phyloP scores from a whole-genome alignment of 2,329 filamentous ascomycete genomes.

The Arthroderma uncinatum region DNA sequence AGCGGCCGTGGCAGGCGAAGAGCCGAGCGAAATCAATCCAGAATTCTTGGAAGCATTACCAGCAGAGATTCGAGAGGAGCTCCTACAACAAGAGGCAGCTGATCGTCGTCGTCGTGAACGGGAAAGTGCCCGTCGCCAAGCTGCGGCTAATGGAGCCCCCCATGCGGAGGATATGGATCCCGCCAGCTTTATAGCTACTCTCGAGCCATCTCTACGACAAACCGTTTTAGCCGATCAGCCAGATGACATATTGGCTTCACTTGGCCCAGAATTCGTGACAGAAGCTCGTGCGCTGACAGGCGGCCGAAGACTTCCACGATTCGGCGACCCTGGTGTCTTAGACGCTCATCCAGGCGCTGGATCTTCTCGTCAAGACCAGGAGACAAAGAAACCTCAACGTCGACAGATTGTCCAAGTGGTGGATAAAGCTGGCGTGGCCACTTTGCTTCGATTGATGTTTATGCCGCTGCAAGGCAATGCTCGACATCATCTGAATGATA shows the following conservation, averaged over 20 bases:
- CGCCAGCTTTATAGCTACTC: conserved; percentile 80
- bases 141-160: conserved; percentile 39
- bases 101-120: conserved; percentile 81
- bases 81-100: conserved; percentile 78
- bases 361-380: conserved; percentile 34
- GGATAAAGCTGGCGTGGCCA: conserved; percentile 89
- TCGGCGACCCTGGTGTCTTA: conserved; percentile 34
- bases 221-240: conserved; percentile 86
- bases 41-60: conserved; percentile 92
- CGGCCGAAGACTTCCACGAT: conserved; percentile 45
- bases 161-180: conserved; percentile 78
- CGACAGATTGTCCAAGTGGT: conserved; percentile 90
- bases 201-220: conserved; percentile 73
- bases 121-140: conserved; percentile 63
- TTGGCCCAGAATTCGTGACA: conserved; percentile 75
- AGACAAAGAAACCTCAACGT: conserved; percentile 54
- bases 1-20: conserved; percentile 58
- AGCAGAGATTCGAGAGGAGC: conserved; percentile 76
- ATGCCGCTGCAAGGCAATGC: conserved; percentile 83
- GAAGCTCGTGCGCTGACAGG: conserved; percentile 64
- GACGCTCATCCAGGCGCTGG: conserved; percentile 19
- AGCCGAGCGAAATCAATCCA: conserved; percentile 58
- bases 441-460: conserved; percentile 96
- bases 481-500: conserved; percentile 69
- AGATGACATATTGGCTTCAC: conserved; percentile 68